Conservation (phyloP, 1,284 basidiomycete genomes). For the Golubevia sp. region DNA sequence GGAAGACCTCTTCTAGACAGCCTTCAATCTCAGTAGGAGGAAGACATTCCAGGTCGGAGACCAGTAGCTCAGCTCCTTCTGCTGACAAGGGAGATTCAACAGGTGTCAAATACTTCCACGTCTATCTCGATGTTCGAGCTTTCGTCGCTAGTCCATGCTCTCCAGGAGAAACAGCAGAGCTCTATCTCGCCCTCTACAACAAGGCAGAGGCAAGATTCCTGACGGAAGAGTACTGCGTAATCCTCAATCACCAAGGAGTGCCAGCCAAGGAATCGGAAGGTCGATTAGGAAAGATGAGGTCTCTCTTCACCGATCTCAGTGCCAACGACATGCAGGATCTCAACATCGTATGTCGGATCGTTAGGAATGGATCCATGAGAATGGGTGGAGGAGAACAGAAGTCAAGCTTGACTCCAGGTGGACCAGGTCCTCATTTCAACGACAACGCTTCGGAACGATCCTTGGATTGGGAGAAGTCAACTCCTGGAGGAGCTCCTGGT, state of each 20-base stretch:
- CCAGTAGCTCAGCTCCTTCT: not conserved
- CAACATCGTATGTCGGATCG: constrained; percentile 72
- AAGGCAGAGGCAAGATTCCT: constrained; percentile 80
- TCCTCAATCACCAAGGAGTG: constrained; percentile 89
- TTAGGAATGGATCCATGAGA: constrained; percentile 84
- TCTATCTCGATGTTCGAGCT: constrained; percentile 84
- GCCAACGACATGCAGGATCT: constrained; percentile 74
- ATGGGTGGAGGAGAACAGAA: constrained; percentile 64
- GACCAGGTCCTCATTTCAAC: not conserved
- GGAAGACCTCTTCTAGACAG: constrained; percentile 4
- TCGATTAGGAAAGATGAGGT: constrained; percentile 29
- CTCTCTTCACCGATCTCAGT: constrained; percentile 83
- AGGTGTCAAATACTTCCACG: constrained; percentile 66
- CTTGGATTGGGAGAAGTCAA: not conserved
- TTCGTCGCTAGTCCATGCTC: constrained; percentile 87
- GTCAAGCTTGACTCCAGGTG: not conserved
- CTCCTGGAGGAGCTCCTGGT: constrained; percentile 1
- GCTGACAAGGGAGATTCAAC: not conserved
- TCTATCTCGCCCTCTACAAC: constrained; percentile 92
- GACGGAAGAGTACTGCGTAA: constrained; percentile 88
- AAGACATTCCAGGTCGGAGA: not conserved
- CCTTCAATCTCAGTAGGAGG: not conserved
- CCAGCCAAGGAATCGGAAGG: constrained; percentile 70
- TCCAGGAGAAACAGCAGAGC: constrained; percentile 86
- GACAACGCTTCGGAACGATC: not conserved